phyloP scores from a whole-genome alignment of 495 filamentous ascomycete genomes.

The Xylaria venustula region DNA sequence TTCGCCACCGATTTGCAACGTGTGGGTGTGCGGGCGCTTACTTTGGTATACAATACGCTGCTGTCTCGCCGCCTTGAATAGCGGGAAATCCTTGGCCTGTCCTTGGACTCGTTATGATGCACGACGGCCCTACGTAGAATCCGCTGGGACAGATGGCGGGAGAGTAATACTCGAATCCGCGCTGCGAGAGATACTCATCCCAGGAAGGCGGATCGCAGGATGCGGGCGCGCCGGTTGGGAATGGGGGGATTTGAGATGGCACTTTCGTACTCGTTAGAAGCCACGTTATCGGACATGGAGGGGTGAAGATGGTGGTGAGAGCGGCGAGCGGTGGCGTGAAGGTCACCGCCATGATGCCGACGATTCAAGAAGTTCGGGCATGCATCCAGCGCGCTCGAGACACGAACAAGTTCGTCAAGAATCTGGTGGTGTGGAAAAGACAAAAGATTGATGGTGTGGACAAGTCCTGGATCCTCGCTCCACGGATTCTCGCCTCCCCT shows the following conservation, averaged over 20 bases:
- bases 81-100: slow-evolving; percentile 36
- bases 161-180: slow-evolving; percentile 42
- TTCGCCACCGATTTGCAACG: background rate
- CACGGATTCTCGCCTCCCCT: background rate
- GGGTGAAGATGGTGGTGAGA: slow-evolving; percentile 41
- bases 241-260: slow-evolving; percentile 39
- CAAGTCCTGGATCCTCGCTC: background rate
- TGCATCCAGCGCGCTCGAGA: slow-evolving; percentile 2
- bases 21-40: slow-evolving; percentile 5
- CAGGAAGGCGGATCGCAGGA: slow-evolving; percentile 40
- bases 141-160: slow-evolving; percentile 42
- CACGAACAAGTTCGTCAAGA: background rate
- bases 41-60: slow-evolving; percentile 37
- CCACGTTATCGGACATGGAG: slow-evolving; percentile 39
- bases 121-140: slow-evolving; percentile 34
- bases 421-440: background rate
- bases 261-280: slow-evolving; percentile 36
- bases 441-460: background rate
- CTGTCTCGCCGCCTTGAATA: slow-evolving; percentile 34
- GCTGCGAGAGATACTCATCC: slow-evolving; percentile 27
- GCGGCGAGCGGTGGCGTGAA: slow-evolving; percentile 25
- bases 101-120: slow-evolving; percentile 26
- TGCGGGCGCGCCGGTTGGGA: slow-evolving; percentile 32
- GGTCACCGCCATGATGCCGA: slow-evolving; percentile 3
- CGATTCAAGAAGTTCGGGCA: background rate